These are phyloP conservation scores for Hydrangea macrophylla DNA, from an alignment of 148 eudicot genomes.

Conservation along the genomic window DNA sequence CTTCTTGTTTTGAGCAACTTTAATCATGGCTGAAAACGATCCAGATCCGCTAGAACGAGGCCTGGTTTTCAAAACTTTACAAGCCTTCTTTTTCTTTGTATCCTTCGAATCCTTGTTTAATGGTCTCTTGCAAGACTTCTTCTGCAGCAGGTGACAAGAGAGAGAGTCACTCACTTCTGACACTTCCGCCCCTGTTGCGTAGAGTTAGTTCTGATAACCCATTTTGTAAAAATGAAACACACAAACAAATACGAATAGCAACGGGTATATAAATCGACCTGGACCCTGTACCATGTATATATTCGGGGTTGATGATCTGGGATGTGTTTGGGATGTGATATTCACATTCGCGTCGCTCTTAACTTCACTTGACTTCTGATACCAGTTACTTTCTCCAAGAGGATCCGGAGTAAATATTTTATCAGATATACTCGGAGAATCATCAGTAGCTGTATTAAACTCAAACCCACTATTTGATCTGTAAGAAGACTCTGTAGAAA, in stretches of 20 bases:
- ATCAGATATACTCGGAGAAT: no score
- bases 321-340: constrained; percentile 27
- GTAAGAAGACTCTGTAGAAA: constrained; percentile 10
- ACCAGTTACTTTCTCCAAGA: constrained; percentile 8
- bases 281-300: constrained; percentile 44
- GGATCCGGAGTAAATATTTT: no score
- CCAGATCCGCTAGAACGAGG: constrained; percentile 23
- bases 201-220: constrained; percentile 16
- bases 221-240: background rate
- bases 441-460: constrained; percentile 16
- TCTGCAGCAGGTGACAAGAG: constrained; percentile 31
- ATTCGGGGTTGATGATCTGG: constrained; percentile 49
- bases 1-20: constrained; percentile 19
- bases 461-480: constrained; percentile 3
- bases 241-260: background rate
- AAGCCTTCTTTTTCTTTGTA: constrained; percentile 42
- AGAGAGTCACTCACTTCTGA: constrained; percentile 28
- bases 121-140: constrained; percentile 34
- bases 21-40: constrained; percentile 26
- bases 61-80: constrained; percentile 21
- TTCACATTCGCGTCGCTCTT: constrained; percentile 11
- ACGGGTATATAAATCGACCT: constrained; percentile 35
- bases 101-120: constrained; percentile 33
- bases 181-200: constrained; percentile 21
- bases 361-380: background rate